Evolutionary conservation across 305 asterid genomes (phyloP), one percentile per base, ranked within the genome.

Genomic region (Fraxinus albicans): DNA sequence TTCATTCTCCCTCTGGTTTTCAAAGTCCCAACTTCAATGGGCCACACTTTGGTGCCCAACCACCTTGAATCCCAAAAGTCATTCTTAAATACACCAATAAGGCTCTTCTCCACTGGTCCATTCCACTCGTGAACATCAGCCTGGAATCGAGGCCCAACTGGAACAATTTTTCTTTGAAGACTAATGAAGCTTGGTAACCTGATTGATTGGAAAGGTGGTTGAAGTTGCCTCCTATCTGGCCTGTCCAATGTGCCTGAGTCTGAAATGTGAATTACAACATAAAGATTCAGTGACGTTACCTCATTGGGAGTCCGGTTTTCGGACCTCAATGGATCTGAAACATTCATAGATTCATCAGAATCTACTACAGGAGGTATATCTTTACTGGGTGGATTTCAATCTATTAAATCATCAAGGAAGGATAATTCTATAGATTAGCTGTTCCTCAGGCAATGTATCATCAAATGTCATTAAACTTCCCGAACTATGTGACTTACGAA

Each of bases 141-240:
- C 91, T 95, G 98, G 87, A 95, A 94, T 17, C 91, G 90, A 35
- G 94, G 89, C 77, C 98, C 97, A 63, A 95, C 90, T 40, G 98
- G 98, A 80, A 95, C 44, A 84, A 82, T 90, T 58, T 81, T 84
- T 82, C 80, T 92, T 80, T 86, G 91, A 50, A 76, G 87, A 86
- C 86, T 89, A 29, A 85, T 86, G 80, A 86, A 85, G 84, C 83
- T 89, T 77, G 44, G 81, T 75, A 90, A 67, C 82, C 90, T 82
- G 81, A 29, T 21, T 77, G 97, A 88, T 70, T 73, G 87, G 15
- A 86, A 84, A 82, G 86, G 81, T 67, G 86, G 81, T 77, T 84
- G 88, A 84, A 82, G 85, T 80, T 38, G 85, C 79, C 88, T 88
- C 79, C 53, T 85, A 25, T 12, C 79, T 60, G 83, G n/a, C 77